A percentile compares a stretch with the other conserved stretches of the same genome.
These are phyloP conservation scores for Schizonepeta tenuifolia DNA, from an alignment of 257 asterid species.

Conservation along the genomic window DNA sequence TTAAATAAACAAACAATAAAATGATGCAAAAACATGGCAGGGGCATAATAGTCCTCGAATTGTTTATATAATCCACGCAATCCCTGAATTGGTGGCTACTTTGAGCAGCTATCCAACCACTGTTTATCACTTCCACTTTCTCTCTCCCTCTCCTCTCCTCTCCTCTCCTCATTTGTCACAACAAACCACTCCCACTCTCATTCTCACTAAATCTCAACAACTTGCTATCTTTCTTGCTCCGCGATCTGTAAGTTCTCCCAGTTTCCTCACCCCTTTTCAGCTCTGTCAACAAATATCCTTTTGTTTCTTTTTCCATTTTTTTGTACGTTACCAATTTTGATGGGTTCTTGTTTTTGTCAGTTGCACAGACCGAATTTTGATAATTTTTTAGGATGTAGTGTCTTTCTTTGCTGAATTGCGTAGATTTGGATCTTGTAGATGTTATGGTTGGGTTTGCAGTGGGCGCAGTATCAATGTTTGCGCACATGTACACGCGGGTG, in stretches of 20 bases:
- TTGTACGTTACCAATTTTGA: not conserved
- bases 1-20: too few relatives aligned
- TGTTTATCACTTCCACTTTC: slow-evolving; percentile 33
- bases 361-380: not conserved
- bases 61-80: slow-evolving; percentile 45
- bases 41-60: slow-evolving; percentile 41
- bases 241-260: slow-evolving; percentile 43
- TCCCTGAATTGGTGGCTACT: slow-evolving; percentile 42
- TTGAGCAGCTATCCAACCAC: slow-evolving; percentile 37
- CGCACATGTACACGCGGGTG: not conserved
- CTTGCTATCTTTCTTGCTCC: slow-evolving; percentile 26
- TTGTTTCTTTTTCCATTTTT: not conserved
- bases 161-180: slow-evolving; percentile 15
- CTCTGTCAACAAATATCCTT: slow-evolving; percentile 4
- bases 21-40: not conserved
- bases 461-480: not conserved
- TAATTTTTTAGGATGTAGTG: slow-evolving; percentile 7
- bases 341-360: slow-evolving; percentile 10
- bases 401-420: slow-evolving; percentile 20
- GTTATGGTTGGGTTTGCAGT: not conserved
- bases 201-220: slow-evolving; percentile 4
- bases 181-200: slow-evolving; percentile 24
- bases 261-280: slow-evolving; percentile 18
- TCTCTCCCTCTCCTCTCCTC: slow-evolving; percentile 16
- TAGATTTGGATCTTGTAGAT: not conserved